These are phyloP conservation scores for Pythium guiyangense DNA, from an alignment of 352 stramenopile genomes.

Conservation along the genomic window DNA sequence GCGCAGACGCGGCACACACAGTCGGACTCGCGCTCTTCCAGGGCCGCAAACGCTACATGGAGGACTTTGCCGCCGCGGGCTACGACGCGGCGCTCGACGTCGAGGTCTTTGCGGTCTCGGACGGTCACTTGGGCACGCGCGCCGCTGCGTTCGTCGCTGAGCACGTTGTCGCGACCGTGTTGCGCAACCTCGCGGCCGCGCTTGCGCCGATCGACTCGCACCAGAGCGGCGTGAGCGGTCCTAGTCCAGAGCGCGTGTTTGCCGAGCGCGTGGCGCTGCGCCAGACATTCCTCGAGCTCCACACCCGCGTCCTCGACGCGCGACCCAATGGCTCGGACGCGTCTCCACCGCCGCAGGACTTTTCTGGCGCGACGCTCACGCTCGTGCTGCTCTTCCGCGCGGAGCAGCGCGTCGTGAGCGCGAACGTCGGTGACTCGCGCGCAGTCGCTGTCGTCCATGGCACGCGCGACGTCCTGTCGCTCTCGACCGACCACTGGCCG, in stretches of 20 bases:
- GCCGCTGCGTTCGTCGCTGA: slow-evolving; percentile 80
- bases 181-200: slow-evolving; percentile 24
- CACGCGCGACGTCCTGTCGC: slow-evolving; percentile 7
- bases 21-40: slow-evolving; percentile 75
- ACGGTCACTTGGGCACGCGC: slow-evolving; percentile 91
- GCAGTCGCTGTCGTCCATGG: slow-evolving; percentile 41
- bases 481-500: slow-evolving; percentile 68
- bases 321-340: background rate
- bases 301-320: slow-evolving; percentile 35
- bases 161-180: slow-evolving; percentile 32
- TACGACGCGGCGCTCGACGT: slow-evolving; percentile 37
- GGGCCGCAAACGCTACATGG: slow-evolving; percentile 91
- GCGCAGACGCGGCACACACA: background rate
- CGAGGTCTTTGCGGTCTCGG: slow-evolving; percentile 93
- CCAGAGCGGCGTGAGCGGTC: background rate
- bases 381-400: slow-evolving; percentile 64
- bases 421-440: slow-evolving; percentile 84
- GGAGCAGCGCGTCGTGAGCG: slow-evolving; percentile 46
- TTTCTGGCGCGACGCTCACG: slow-evolving; percentile 81
- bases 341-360: slow-evolving; percentile 34
- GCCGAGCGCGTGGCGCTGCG: slow-evolving; percentile 53
- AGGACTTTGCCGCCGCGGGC: slow-evolving; percentile 75
- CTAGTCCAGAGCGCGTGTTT: slow-evolving; percentile 19
- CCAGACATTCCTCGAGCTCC: slow-evolving; percentile 71
- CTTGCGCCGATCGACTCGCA: slow-evolving; percentile 1